Evolutionary conservation across 306 rosid genomes (phyloP).

Genomic region (Vigna hirtella): DNA sequence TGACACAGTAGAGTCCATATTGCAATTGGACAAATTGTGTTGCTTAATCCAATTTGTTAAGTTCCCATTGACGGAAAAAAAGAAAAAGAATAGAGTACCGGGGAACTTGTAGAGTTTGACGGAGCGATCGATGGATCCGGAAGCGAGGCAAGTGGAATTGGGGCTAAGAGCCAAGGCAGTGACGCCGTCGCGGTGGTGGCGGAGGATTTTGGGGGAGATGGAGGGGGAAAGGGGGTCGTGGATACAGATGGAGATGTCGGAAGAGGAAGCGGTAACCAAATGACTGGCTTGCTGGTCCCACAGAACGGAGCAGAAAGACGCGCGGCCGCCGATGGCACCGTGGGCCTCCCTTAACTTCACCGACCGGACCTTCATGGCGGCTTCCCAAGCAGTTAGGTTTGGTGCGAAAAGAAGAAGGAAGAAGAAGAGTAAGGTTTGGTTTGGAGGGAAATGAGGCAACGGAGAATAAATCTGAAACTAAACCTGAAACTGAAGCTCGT

Average conservation of each 20-base stretch:
- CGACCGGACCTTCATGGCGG: slow-evolving; percentile 79
- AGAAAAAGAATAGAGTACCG: slow-evolving; percentile 44
- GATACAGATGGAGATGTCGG: slow-evolving; percentile 69
- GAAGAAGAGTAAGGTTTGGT: background rate
- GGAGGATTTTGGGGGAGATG: slow-evolving; percentile 70
- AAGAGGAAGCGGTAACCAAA: slow-evolving; percentile 77
- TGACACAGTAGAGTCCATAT: background rate
- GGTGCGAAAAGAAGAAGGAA: background rate
- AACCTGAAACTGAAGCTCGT: background rate
- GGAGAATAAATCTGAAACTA: slow-evolving; percentile 5
- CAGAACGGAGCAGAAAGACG: slow-evolving; percentile 82
- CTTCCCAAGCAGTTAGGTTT: background rate
- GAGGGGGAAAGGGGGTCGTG: slow-evolving; percentile 79
- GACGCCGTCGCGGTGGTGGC: slow-evolving; percentile 93
- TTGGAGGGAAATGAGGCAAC: background rate
- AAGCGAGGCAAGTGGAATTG: slow-evolving; percentile 92
- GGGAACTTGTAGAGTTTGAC: slow-evolving; percentile 99
- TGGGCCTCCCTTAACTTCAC: slow-evolving; percentile 93
- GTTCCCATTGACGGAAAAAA: background rate
- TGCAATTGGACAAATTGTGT: background rate
- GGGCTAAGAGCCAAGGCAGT: slow-evolving; percentile 93
- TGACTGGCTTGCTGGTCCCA: slow-evolving; percentile 87
- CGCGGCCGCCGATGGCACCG: slow-evolving; percentile 68
- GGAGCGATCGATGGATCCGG: slow-evolving; percentile 92
- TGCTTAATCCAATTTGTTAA: background rate